Conservation (phyloP, 345 rosid genomes). For the Acer negundo region DNA sequence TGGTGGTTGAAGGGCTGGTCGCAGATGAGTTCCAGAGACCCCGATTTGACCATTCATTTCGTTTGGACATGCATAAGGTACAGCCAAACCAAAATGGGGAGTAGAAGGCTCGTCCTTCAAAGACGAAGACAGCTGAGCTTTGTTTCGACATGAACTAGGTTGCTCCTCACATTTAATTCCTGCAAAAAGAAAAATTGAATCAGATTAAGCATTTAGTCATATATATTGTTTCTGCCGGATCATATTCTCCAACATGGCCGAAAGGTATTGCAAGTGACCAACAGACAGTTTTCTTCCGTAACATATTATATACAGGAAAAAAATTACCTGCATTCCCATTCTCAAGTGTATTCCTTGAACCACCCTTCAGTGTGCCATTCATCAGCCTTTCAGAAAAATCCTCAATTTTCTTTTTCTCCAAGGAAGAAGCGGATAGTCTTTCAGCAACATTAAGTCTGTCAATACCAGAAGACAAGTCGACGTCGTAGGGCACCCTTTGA, state of each 20-base stretch:
- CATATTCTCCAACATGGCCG: constrained; percentile 16
- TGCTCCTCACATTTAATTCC: constrained; percentile 52
- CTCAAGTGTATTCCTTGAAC: constrained; percentile 42
- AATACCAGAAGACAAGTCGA: constrained; percentile 45
- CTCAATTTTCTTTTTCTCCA: constrained; percentile 59
- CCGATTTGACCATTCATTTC: constrained; percentile 64
- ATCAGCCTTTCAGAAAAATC: constrained; percentile 57
- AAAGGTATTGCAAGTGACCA: constrained; percentile 4
- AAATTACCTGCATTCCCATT: constrained; percentile 67
- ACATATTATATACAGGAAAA: constrained; percentile 10
- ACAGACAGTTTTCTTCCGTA: constrained; percentile 4
- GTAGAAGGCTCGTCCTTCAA: constrained; percentile 58
- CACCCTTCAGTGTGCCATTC: constrained; percentile 58
- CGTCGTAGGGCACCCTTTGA: constrained; percentile 47
- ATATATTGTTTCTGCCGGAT: not conserved
- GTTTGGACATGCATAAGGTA: constrained; percentile 43
- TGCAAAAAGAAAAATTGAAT: constrained; percentile 35
- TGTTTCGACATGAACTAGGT: constrained; percentile 44
- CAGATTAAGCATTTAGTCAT: constrained; percentile 12
- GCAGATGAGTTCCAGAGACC: constrained; percentile 44
- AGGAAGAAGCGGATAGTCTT: constrained; percentile 42
- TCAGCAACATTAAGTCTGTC: constrained; percentile 48
- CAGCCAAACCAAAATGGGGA: constrained; percentile 46
- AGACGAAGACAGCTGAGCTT: constrained; percentile 43
- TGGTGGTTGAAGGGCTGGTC: constrained; percentile 42